phyloP scores from a whole-genome alignment of 23 red algal species.

The Chondrus crispus region DNA sequence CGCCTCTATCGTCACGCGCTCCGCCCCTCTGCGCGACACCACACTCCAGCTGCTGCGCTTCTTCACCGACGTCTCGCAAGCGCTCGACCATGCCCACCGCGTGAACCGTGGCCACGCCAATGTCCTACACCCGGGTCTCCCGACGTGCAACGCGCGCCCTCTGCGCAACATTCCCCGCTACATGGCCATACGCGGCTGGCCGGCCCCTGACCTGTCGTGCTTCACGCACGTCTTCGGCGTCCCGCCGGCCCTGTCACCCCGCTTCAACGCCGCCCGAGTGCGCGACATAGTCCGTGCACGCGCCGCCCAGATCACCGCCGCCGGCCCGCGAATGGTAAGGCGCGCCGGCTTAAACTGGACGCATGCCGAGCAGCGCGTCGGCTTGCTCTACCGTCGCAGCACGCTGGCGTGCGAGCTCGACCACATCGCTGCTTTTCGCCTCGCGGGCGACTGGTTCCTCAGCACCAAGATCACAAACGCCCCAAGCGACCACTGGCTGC shows the following conservation, averaged over 20 bases:
- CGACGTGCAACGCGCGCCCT: too few species aligned
- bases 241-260: not conserved
- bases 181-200: too few species aligned
- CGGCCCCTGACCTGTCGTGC: not conserved
- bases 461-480: slow-evolving; percentile 13
- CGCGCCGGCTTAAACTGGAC: not conserved
- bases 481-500: too few species aligned
- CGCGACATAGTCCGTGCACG: not conserved
- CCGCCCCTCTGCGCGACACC: too few species aligned
- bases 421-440: not conserved
- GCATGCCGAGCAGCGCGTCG: not conserved
- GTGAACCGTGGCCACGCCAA: too few species aligned
- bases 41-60: too few species aligned
- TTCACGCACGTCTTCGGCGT: not conserved
- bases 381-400: not conserved
- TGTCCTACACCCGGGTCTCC: too few species aligned
- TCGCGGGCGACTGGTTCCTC: not conserved
- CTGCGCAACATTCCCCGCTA: too few species aligned
- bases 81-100: too few species aligned
- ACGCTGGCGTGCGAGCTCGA: not conserved
- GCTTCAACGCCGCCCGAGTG: not conserved
- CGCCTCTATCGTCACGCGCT: too few species aligned
- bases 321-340: not conserved
- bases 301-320: not conserved
- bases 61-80: too few species aligned